These are phyloP conservation scores for Didymella keratinophila DNA, from an alignment of 2,329 filamentous ascomycete genomes.

Conservation along the genomic window DNA sequence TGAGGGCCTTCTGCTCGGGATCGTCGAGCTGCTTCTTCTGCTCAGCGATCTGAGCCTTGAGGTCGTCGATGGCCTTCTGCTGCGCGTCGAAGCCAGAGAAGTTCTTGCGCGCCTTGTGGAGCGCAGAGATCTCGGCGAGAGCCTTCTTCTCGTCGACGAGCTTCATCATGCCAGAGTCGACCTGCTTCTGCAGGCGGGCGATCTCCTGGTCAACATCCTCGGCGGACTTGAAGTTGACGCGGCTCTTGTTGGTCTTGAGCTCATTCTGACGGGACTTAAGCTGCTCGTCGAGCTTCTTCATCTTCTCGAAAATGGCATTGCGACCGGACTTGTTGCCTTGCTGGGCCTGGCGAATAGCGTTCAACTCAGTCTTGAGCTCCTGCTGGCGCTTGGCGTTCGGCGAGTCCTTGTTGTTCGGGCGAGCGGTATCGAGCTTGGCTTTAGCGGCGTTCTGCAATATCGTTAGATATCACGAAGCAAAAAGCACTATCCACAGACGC, in stretches of 20 bases:
- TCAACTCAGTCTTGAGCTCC: slow-evolving; percentile 83
- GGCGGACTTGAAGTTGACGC: slow-evolving; percentile 82
- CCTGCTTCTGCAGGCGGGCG: slow-evolving; percentile 78
- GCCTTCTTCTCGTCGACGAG: slow-evolving; percentile 98
- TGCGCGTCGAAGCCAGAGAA: slow-evolving; percentile 84
- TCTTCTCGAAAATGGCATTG: slow-evolving; percentile 80
- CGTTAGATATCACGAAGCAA: slow-evolving; percentile 20
- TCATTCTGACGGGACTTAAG: slow-evolving; percentile 84
- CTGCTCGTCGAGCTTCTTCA: slow-evolving; percentile 90
- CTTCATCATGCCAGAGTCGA: slow-evolving; percentile 90
- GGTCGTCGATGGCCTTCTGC: slow-evolving; percentile 87
- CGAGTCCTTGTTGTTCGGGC: slow-evolving; percentile 82
- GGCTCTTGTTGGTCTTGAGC: slow-evolving; percentile 83
- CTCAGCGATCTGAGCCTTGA: slow-evolving; percentile 86
- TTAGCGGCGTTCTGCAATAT: slow-evolving; percentile 77
- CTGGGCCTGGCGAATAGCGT: slow-evolving; percentile 86
- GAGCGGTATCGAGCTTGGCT: slow-evolving; percentile 83
- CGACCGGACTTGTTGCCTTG: slow-evolving; percentile 85
- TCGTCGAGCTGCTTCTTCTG: slow-evolving; percentile 90
- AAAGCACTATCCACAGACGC: slow-evolving; percentile 4
- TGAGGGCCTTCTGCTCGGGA: slow-evolving; percentile 86
- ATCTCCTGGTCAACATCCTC: slow-evolving; percentile 91
- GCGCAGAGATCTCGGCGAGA: slow-evolving; percentile 78
- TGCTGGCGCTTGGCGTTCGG: slow-evolving; percentile 83
- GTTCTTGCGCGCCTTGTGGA: slow-evolving; percentile 90